Evolutionary conservation across 2,329 filamentous ascomycete species (phyloP).

Genomic region (Ambrosiella cleistominuta): DNA sequence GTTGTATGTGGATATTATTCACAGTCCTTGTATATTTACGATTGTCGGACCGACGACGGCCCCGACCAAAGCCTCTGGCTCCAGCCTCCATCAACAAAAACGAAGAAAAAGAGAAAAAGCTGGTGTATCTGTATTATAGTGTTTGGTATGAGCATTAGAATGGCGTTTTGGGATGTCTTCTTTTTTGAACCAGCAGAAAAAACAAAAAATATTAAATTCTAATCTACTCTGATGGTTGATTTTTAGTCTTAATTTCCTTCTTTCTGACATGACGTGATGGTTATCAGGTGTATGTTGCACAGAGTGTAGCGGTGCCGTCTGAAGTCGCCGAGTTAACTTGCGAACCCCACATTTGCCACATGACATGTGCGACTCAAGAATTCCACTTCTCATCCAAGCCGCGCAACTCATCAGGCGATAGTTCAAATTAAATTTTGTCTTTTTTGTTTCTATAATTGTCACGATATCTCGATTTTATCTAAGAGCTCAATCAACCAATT

Average conservation of each 20-base stretch:
- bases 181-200: not conserved
- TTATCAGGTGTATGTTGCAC: no score
- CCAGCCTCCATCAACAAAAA: no score
- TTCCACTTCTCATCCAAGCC: not conserved
- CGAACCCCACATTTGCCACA: not conserved
- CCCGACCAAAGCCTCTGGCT: not conserved
- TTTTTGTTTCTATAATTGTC: no score
- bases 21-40: constrained; percentile 24
- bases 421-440: no score
- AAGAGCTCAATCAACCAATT: no score
- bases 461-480: no score
- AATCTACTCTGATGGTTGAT: not conserved
- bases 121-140: constrained; percentile 9
- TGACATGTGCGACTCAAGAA: not conserved
- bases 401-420: no score
- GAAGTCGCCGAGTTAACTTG: not conserved
- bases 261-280: not conserved
- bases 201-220: not conserved
- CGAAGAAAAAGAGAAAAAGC: not conserved
- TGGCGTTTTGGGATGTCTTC: constrained; percentile 23
- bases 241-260: not conserved
- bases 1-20: constrained; percentile 11
- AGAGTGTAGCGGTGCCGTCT: no score
- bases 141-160: constrained; percentile 24
- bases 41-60: not conserved